These are phyloP conservation scores for Podospora pseudopauciseta DNA, from an alignment of 495 filamentous ascomycete genomes.

Conservation along the genomic window DNA sequence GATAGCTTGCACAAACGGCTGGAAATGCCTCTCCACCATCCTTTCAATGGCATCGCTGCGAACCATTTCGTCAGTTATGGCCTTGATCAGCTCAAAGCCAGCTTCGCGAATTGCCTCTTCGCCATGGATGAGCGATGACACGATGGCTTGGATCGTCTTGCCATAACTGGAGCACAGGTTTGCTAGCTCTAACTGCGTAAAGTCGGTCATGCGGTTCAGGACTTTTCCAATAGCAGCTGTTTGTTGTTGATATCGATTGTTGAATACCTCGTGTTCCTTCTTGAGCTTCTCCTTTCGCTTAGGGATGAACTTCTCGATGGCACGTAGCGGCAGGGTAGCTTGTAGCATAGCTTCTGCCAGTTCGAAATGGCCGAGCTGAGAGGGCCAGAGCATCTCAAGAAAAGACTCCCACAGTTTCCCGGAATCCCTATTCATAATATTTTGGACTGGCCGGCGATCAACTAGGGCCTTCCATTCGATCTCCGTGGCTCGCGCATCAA, in stretches of 20 bases:
- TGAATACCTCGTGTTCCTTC: conserved; percentile 57
- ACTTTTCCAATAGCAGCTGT: conserved; percentile 66
- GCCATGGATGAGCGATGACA: conserved; percentile 64
- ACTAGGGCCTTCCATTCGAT: conserved; percentile 67
- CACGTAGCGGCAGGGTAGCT: conserved; percentile 63
- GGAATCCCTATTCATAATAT: conserved; percentile 62
- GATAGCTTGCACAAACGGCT: conserved; percentile 35
- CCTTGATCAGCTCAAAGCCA: conserved; percentile 74
- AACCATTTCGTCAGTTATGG: conserved; percentile 63
- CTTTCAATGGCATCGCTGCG: conserved; percentile 71
- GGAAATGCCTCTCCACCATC: conserved; percentile 60
- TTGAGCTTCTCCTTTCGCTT: conserved; percentile 48
- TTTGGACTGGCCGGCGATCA: conserved; percentile 56
- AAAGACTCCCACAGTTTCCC: conserved; percentile 72
- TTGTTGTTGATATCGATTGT: conserved; percentile 64
- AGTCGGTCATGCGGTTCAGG: conserved; percentile 72
- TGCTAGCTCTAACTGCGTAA: conserved; percentile 59
- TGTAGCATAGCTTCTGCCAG: conserved; percentile 69
- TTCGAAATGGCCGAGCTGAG: conserved; percentile 56
- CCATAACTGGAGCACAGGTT: conserved; percentile 59
- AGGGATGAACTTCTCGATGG: conserved; percentile 66
- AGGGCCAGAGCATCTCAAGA: conserved; percentile 60
- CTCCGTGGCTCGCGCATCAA: conserved; percentile 71
- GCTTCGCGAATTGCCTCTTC: conserved; percentile 69
- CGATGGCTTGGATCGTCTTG: conserved; percentile 58